Evolutionary conservation across 2,329 filamentous ascomycete species (phyloP), one percentile per base, ranked within the genome.

Genomic region (Cladosporium colombiae): DNA sequence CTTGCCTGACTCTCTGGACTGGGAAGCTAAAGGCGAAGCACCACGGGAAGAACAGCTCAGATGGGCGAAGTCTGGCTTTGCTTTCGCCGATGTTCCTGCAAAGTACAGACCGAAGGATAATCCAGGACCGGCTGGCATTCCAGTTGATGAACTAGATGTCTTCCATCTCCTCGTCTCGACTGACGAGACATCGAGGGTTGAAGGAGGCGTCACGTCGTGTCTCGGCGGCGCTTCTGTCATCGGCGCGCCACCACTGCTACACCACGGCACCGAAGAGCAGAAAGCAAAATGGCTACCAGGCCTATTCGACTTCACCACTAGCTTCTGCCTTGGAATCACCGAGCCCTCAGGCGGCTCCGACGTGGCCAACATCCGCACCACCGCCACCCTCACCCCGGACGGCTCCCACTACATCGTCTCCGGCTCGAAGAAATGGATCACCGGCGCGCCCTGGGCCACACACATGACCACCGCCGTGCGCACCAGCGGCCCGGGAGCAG

Each of bases 311-410:
- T 86, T 87, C 68, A 81, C 85, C 65, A 85, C 86, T 6, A 82
- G 83, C 63, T 89, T 89, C 71, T 89, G 86, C 71, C 76, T 90
- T 13, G 87, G 86, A 1, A 86, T 89, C 66, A 90, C 88, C 2
- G 88, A 90, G 74, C 87, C 88, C 0, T 72, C 66, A 60, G 86
- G 84, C 65, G 85, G 86, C 0, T 89, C 86, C 0, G 88, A 91
- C 71, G 87, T 91, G 3, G 87, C 86, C 0, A 85, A 84, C 68
- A 83, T 91, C 53, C 80, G 81, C 61, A 89, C 88, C 3, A 89
- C 85, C 0, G 88, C 88, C 0, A 60, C 67, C n/a, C 73, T 73
- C 55, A 69, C 72, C 11, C 21, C 67, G 1, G 79, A 84, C 44
- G 84, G 83, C 0, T 78, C 80, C 37, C 74, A 79, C 58, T 90